Base-by-base conservation (phyloP, 495 filamentous ascomycete species). In the Penicillium odoratum region DNA sequence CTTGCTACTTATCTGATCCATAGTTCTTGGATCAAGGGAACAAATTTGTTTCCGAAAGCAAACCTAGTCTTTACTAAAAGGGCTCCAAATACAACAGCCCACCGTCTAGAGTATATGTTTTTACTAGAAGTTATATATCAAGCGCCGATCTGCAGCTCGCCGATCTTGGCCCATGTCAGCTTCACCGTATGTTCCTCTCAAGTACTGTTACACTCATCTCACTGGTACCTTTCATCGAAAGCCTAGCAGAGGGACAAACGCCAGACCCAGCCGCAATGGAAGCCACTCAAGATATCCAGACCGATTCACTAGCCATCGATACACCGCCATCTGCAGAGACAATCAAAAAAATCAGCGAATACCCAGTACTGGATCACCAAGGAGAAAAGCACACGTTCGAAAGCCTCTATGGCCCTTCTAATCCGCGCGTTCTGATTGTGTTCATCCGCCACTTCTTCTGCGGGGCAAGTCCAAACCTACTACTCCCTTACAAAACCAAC, bases 381-480 rank as follows among this genome's bases (percentile, higher is more conserved):
- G 86, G 88, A 13, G 84, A 85, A 48, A 66, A 77, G 3, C 73
- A 79, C 44, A 74, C 83, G 4, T 94, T 93, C 76, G 84, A 84
- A 66, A 85, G 78, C 53, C 69, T 94, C 21, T 92, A 90, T 64
- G 71, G 76, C 7, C 69, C 73, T n/a, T 67, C 73, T 0, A 69
- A 81, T 11, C 72, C 78, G 2, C 74, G 86, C 7, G 85, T 90
- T 1, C 75, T 94, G 30, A 68, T 95, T 16, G 84, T 95, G 51
- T 96, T 96, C 64, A 81, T 96, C 46, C 81, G 92, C 25, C 91
- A 96, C 72, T 96, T 96, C 75, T 93, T 90, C 78, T 96, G 92
- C 64, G 90, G 91, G 3, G 90, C 90, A 78, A 74, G 91, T 77
- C 56, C 9, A 36, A 11, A 36, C 9, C 8, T 36, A 34, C 8